phyloP scores from a whole-genome alignment of 345 rosid genomes.

The Adansonia digitata region DNA sequence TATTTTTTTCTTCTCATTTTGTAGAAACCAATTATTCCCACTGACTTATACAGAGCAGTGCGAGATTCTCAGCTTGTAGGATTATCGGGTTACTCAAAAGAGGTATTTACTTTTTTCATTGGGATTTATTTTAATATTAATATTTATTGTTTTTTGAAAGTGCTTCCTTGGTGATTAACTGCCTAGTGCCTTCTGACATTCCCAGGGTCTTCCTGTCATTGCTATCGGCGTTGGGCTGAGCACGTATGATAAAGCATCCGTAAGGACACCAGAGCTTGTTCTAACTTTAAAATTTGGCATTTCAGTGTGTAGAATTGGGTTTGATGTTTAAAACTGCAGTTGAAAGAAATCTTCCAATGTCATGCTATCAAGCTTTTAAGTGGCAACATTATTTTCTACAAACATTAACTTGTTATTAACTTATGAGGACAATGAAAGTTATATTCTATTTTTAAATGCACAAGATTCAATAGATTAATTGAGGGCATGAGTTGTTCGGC shows the following conservation, averaged over 20 bases:
- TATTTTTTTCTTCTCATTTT: constrained; percentile 6
- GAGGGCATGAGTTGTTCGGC: neutral
- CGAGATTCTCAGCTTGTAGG: constrained; percentile 94
- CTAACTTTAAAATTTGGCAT: constrained; percentile 11
- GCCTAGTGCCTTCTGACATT: neutral
- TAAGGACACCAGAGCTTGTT: constrained; percentile 32
- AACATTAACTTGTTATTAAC: neutral
- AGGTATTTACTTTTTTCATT: constrained; percentile 48
- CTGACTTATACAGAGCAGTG: constrained; percentile 72
- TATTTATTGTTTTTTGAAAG: neutral
- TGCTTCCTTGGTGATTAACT: constrained; percentile 7
- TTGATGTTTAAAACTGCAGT: neutral
- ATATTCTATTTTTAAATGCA: neutral
- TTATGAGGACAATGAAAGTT: neutral
- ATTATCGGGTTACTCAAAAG: constrained; percentile 82
- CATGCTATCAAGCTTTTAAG: neutral
- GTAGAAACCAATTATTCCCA: constrained; percentile 89
- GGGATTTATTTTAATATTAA: constrained; percentile 6
- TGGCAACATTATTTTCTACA: neutral
- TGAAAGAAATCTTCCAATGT: neutral
- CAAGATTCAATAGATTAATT: neutral
- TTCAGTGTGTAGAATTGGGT: constrained; percentile 6
- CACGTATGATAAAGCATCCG: constrained; percentile 93
- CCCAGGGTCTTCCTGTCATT: constrained; percentile 89
- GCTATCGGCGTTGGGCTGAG: constrained; percentile 88